Percentiles rank a stretch among this genome's conserved stretches.
phyloP scores from a whole-genome alignment of 1,284 basidiomycete genomes.

The Xerocomus alliaceus region DNA sequence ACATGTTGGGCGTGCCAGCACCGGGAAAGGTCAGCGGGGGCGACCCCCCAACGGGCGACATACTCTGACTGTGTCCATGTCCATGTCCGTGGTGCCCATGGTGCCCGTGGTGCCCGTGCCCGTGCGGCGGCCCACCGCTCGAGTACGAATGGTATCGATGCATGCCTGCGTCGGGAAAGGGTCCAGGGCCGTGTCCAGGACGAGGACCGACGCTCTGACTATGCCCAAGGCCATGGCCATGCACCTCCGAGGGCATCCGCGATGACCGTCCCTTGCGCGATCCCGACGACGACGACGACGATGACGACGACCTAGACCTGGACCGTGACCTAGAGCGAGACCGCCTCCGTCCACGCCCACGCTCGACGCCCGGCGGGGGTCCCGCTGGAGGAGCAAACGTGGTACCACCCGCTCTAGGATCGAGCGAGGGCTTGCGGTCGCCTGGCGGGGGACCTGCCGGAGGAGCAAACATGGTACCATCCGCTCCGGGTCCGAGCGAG shows the following conservation, averaged over 20 bases:
- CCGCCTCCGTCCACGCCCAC: constrained; percentile 5
- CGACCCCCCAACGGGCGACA: background rate
- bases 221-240: too few relatives aligned
- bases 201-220: too few relatives aligned
- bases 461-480: background rate
- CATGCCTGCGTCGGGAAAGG: too few relatives aligned
- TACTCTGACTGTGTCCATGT: background rate
- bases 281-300: constrained; percentile 1
- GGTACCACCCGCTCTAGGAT: too few relatives aligned
- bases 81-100: background rate
- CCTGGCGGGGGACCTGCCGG: background rate
- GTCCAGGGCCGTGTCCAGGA: background rate
- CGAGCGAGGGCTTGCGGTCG: too few relatives aligned
- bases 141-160: too few relatives aligned
- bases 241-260: too few relatives aligned
- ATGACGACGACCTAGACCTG: background rate
- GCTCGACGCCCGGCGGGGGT: background rate
- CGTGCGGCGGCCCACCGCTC: background rate
- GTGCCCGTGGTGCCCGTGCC: background rate
- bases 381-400: background rate
- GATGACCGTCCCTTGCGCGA: background rate
- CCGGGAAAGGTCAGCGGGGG: constrained; percentile 3
- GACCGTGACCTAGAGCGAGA: constrained; percentile 3
- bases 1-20: background rate
- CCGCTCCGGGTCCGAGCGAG: too few relatives aligned